Percentiles rank a stretch among this genome's conserved stretches.
These are phyloP conservation scores for Trichoderma pleuroti DNA, from an alignment of 2,329 filamentous ascomycete species.

Conservation along the genomic window DNA sequence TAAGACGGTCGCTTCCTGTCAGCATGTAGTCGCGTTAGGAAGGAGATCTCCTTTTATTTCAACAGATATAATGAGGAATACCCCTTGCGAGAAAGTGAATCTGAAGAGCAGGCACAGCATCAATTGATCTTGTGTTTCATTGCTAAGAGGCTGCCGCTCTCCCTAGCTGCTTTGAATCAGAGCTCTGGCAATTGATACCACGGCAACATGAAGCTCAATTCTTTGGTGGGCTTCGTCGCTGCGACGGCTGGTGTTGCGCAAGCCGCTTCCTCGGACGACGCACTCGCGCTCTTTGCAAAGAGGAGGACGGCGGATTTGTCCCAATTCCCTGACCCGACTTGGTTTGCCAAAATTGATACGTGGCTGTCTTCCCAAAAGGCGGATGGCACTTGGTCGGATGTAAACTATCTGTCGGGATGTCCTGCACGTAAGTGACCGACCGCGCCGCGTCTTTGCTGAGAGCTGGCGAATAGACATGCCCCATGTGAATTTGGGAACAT, in stretches of 20 bases:
- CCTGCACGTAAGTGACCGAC: conserved; percentile 22
- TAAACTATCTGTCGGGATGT: conserved; percentile 26
- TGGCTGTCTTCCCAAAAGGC: conserved; percentile 24
- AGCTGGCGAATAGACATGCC: background rate
- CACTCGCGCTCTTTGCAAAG: conserved; percentile 20
- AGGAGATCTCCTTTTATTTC: conserved; percentile 5
- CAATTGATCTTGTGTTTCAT: background rate
- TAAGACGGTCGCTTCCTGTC: background rate
- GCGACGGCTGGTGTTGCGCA: background rate
- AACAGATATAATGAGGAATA: background rate
- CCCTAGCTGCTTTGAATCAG: background rate
- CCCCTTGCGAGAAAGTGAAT: background rate
- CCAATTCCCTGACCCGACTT: conserved; percentile 24
- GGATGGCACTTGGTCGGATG: conserved; percentile 26
- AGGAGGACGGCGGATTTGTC: conserved; percentile 24
- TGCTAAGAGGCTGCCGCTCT: background rate
- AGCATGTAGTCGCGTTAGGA: background rate
- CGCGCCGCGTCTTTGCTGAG: background rate
- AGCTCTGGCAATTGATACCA: background rate
- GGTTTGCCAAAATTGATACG: conserved; percentile 20
- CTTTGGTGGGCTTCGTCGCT: background rate
- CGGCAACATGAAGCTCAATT: conserved; percentile 8
- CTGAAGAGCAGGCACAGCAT: background rate
- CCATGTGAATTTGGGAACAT: no score
- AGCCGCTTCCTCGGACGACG: conserved; percentile 15